Percentiles rank a stretch among this genome's conserved stretches.
These are phyloP conservation scores for Talaromyces sp. DNA, from an alignment of 2,329 filamentous ascomycete genomes.

Conservation along the genomic window DNA sequence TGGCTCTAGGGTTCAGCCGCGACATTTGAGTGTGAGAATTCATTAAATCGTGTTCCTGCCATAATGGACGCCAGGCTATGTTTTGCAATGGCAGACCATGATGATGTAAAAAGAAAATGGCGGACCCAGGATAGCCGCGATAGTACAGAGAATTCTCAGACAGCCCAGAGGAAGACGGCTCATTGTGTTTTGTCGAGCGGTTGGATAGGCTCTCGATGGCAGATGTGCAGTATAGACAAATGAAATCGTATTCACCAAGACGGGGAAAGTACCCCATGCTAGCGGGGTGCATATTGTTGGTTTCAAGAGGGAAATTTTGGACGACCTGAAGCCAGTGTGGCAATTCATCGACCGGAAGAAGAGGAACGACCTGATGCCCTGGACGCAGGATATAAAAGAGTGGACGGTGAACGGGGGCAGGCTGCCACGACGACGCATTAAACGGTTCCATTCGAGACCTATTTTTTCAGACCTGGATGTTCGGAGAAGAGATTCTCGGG, in stretches of 20 bases:
- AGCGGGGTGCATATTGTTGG: constrained; percentile 18
- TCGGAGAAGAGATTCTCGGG: not conserved
- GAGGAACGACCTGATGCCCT: constrained; percentile 29
- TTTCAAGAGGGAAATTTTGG: constrained; percentile 15
- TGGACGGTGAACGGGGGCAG: constrained; percentile 15
- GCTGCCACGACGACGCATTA: not conserved
- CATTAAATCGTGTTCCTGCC: not conserved
- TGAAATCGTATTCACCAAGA: constrained; percentile 28
- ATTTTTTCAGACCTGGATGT: not conserved
- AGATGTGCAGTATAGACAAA: constrained; percentile 25
- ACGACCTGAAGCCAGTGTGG: constrained; percentile 30
- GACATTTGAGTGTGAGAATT: not conserved
- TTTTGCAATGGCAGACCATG: not conserved
- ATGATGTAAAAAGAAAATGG: not conserved
- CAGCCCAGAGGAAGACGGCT: not conserved
- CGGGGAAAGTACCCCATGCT: constrained; percentile 17
- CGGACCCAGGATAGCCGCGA: not conserved
- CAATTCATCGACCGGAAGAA: constrained; percentile 41
- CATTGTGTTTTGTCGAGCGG: not conserved
- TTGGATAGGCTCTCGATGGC: constrained; percentile 19
- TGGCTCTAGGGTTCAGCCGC: not conserved
- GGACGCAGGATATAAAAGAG: constrained; percentile 36
- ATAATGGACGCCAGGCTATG: not conserved
- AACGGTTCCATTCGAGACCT: not conserved
- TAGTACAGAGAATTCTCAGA: not conserved